These are phyloP conservation scores for Pleurotus cornucopiae DNA, from an alignment of 768 basidiomycete genomes.

Conservation along the genomic window DNA sequence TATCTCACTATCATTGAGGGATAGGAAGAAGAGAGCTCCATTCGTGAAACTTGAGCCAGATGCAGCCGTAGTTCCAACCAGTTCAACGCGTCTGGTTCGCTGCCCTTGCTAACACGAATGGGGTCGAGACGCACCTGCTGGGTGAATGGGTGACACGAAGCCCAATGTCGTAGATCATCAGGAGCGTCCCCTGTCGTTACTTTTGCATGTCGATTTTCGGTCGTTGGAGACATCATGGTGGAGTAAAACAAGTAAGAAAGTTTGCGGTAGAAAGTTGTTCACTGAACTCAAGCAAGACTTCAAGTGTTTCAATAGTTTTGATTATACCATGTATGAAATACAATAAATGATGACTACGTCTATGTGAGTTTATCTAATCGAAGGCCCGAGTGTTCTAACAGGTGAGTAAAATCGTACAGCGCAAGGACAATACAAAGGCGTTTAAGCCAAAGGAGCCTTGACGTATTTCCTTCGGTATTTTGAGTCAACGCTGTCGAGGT, in stretches of 20 bases:
- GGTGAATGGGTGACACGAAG: conserved; percentile 44
- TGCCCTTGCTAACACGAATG: too few relatives aligned
- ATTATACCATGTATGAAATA: not conserved
- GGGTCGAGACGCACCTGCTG: conserved; percentile 38
- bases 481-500: conserved; percentile 84
- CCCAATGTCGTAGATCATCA: conserved; percentile 26
- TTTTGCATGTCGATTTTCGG: conserved; percentile 6
- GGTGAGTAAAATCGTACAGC: conserved; percentile 9
- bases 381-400: not conserved
- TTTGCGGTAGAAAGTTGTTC: too few relatives aligned
- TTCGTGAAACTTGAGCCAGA: too few relatives aligned
- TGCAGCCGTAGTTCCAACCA: too few relatives aligned
- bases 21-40: too few relatives aligned
- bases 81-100: too few relatives aligned
- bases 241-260: not conserved
- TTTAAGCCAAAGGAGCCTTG: conserved; percentile 37
- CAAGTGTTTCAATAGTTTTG: not conserved
- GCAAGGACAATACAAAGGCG: not conserved
- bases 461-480: conserved; percentile 91
- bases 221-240: conserved; percentile 2
- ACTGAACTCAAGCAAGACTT: not conserved
- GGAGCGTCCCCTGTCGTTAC: conserved; percentile 7
- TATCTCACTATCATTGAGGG: too few relatives aligned
- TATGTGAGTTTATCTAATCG: conserved; percentile 2
- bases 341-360: conserved; percentile 8